phyloP scores from a whole-genome alignment of 768 basidiomycete species.

The Leucocoprinus birnbaumii region DNA sequence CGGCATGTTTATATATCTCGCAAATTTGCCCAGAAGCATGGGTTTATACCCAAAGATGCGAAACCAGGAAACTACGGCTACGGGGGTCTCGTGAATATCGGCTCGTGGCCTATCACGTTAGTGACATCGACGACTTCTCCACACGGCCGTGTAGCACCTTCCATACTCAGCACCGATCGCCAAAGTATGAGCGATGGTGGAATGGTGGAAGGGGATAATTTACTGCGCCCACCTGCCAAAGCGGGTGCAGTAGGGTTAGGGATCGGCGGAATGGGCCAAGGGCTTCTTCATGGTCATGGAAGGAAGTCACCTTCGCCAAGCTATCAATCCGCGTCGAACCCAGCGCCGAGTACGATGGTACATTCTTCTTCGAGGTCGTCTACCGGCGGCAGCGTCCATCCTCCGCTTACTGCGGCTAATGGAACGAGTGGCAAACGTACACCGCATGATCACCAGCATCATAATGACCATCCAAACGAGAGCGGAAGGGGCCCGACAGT shows the following conservation, averaged over 20 bases:
- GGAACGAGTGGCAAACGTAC: not conserved
- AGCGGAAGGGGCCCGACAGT: constrained; percentile 31
- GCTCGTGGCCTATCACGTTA: constrained; percentile 83
- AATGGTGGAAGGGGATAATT: not conserved
- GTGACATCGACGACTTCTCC: constrained; percentile 35
- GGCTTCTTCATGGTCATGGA: not conserved
- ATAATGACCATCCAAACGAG: constrained; percentile 11
- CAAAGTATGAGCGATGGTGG: not conserved
- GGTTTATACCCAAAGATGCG: constrained; percentile 85
- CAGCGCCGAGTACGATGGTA: not conserved
- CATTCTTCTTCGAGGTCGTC: not conserved
- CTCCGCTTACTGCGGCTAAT: not conserved
- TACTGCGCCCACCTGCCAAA: not conserved
- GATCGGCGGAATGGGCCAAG: not conserved
- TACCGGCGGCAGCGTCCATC: not conserved
- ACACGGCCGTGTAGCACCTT: constrained; percentile 7
- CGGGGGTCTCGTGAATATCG: constrained; percentile 81
- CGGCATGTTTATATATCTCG: constrained; percentile 94
- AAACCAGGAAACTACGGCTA: constrained; percentile 94
- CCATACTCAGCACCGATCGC: not conserved
- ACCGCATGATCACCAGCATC: constrained; percentile 7
- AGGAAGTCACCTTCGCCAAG: constrained; percentile 1
- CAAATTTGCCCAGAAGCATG: constrained; percentile 84
- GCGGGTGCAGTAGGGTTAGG: constrained; percentile 1
- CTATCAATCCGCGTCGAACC: not conserved